phyloP scores from a whole-genome alignment of 345 rosid species.

The Viola odorata region DNA sequence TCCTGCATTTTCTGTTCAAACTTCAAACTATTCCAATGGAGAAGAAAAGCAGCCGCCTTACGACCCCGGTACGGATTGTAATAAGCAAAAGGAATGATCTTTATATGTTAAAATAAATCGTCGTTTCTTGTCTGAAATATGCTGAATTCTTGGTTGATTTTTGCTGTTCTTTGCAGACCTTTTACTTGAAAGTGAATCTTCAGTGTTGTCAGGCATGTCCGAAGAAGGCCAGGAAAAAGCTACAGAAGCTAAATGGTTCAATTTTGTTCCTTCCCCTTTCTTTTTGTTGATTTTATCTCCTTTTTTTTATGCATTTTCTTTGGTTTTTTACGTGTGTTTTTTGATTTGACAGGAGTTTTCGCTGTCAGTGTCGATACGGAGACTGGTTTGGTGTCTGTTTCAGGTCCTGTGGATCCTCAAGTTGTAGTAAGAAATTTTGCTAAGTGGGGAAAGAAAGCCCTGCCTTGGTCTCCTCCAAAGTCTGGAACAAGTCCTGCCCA shows the following conservation, averaged over 20 bases:
- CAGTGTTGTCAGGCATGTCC: neutral
- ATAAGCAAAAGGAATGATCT: no score
- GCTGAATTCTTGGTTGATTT: neutral
- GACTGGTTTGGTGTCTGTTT: neutral
- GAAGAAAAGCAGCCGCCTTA: neutral
- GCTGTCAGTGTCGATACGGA: neutral
- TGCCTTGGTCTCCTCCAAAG: no score
- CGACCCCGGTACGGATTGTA: no score
- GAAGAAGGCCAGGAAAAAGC: neutral
- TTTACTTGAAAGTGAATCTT: slow-evolving; percentile 1
- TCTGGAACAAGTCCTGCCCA: no score
- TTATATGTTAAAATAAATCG: no score
- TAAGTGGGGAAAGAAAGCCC: no score
- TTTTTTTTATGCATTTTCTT: no score
- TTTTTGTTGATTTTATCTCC: neutral
- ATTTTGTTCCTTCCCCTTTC: neutral
- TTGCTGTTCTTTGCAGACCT: neutral
- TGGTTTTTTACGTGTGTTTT: neutral
- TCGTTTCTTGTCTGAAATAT: no score
- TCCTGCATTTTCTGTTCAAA: no score
- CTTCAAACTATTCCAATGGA: neutral
- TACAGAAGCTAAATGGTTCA: neutral
- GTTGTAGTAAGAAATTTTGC: neutral
- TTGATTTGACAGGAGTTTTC: neutral
- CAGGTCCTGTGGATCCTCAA: neutral